Evolutionary conservation across 176 grass and related monocot genomes (phyloP).

Genomic region (Tillandsia leiboldiana): DNA sequence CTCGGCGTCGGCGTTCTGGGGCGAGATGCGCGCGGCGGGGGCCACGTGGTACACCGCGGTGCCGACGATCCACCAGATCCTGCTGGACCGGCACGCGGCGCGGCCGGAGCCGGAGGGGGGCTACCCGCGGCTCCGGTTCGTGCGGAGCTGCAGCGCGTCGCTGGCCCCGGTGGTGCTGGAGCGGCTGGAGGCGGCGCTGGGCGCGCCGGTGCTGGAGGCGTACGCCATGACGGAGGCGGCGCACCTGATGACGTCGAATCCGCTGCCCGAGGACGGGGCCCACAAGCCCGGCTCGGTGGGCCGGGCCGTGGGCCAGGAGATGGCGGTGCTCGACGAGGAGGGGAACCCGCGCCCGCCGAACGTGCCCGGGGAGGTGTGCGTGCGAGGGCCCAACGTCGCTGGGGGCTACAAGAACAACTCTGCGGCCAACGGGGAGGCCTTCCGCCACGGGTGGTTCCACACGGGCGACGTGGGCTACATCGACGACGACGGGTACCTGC

Average conservation of each 20-base stretch:
- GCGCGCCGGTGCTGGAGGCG: slow-evolving; percentile 68
- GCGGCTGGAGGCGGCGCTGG: slow-evolving; percentile 51
- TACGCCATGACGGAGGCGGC: slow-evolving; percentile 96
- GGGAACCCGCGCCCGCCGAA: slow-evolving; percentile 3
- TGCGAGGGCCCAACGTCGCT: slow-evolving; percentile 67
- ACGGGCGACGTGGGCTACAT: slow-evolving; percentile 72
- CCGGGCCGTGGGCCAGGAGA: slow-evolving; percentile 52
- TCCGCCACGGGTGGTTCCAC: slow-evolving; percentile 84
- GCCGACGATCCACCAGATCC: slow-evolving; percentile 93
- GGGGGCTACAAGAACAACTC: slow-evolving; percentile 54
- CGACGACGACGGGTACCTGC: slow-evolving; percentile 52
- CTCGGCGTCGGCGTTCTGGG: slow-evolving; percentile 83
- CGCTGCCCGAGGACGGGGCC: slow-evolving; percentile 45
- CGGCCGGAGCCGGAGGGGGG: slow-evolving; percentile 19
- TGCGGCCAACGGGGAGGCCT: slow-evolving; percentile 54
- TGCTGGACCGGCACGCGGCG: slow-evolving; percentile 56
- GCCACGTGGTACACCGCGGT: slow-evolving; percentile 95
- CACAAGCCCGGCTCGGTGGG: slow-evolving; percentile 58
- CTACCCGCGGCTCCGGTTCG: slow-evolving; percentile 59
- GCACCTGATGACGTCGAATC: slow-evolving; percentile 83
- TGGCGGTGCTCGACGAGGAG: slow-evolving; percentile 54
- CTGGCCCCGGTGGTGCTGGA: slow-evolving; percentile 64
- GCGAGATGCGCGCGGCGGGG: slow-evolving; percentile 43
- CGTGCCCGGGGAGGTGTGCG: slow-evolving; percentile 65
- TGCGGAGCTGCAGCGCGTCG: slow-evolving; percentile 92